Evolutionary conservation across 768 basidiomycete genomes (phyloP).

Genomic region (Calocera cornea): DNA sequence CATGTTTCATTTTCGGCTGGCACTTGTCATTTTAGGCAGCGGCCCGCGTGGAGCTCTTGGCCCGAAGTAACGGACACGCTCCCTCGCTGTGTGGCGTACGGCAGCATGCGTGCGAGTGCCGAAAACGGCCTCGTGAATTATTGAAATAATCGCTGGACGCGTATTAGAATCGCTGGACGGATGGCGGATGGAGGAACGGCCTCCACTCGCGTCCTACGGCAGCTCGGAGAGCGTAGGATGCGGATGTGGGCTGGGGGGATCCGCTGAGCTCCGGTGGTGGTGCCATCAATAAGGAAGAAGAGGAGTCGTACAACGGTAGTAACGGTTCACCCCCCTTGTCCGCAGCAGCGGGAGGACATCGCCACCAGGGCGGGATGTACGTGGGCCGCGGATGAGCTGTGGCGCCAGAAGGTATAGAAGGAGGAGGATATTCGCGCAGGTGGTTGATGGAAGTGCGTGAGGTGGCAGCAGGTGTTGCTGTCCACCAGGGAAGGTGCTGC

Average conservation of each 20-base stretch:
- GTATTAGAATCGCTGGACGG: neutral
- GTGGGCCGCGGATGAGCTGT: neutral
- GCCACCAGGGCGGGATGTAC: neutral
- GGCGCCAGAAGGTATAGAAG: conserved; percentile 4
- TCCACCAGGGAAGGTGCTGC: neutral
- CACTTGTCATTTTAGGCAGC: neutral
- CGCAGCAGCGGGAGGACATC: neutral
- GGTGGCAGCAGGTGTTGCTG: neutral
- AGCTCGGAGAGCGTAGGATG: neutral
- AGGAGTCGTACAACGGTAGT: neutral
- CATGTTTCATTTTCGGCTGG: neutral
- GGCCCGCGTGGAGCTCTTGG: neutral
- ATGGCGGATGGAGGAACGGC: neutral
- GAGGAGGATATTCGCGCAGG: neutral
- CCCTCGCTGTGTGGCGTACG: neutral
- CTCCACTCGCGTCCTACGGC: neutral
- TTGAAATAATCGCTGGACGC: neutral
- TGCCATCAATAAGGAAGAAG: neutral
- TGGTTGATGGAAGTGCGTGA: neutral
- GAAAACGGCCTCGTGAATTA: neutral
- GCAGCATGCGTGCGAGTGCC: neutral
- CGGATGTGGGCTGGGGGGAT: neutral
- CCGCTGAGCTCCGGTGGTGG: conserved; percentile 5
- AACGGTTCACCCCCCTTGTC: neutral
- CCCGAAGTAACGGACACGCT: neutral